phyloP scores from a whole-genome alignment of 306 rosid genomes.

The Dryas octopetala region DNA sequence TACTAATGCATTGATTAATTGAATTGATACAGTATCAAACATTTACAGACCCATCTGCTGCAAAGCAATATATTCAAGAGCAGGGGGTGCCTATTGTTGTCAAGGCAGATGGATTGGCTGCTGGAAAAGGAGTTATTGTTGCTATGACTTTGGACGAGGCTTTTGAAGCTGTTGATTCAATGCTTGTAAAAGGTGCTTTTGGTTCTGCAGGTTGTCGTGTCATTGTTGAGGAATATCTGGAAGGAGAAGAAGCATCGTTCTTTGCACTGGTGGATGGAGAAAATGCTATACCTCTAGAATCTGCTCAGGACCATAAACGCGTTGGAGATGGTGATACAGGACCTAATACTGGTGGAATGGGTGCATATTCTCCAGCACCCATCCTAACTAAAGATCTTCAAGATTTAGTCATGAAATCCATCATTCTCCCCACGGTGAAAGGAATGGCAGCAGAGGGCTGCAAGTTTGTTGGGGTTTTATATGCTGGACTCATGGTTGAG shows the following conservation, averaged over 20 bases:
- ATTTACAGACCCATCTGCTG: conserved; percentile 70
- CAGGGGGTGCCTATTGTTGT: conserved; percentile 87
- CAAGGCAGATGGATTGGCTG: conserved; percentile 96
- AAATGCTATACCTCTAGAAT: conserved; percentile 88
- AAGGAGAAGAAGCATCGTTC: conserved; percentile 95
- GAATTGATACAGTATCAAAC: conserved; percentile 69
- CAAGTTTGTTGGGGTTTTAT: conserved; percentile 90
- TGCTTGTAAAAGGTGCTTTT: conserved; percentile 82
- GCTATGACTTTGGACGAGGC: conserved; percentile 81
- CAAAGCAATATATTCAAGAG: conserved; percentile 77
- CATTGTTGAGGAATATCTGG: conserved; percentile 85
- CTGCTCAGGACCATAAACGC: conserved; percentile 97
- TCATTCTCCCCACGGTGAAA: conserved; percentile 84
- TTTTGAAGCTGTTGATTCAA: conserved; percentile 85
- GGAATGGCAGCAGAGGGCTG: conserved; percentile 93
- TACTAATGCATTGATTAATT: conserved; percentile 7
- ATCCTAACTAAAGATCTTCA: conserved; percentile 79
- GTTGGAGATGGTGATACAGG: conserved; percentile 96
- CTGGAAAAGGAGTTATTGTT: conserved; percentile 93
- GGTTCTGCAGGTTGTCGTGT: conserved; percentile 87
- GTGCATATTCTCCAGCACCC: conserved; percentile 96
- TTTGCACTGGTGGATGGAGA: conserved; percentile 94
- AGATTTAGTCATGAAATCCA: conserved; percentile 72
- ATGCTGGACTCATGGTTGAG: conserved; percentile 97
- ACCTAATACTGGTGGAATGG: conserved; percentile 99